Evolutionary conservation across 305 asterid genomes (phyloP).

Genomic region (Plantago rigida): DNA sequence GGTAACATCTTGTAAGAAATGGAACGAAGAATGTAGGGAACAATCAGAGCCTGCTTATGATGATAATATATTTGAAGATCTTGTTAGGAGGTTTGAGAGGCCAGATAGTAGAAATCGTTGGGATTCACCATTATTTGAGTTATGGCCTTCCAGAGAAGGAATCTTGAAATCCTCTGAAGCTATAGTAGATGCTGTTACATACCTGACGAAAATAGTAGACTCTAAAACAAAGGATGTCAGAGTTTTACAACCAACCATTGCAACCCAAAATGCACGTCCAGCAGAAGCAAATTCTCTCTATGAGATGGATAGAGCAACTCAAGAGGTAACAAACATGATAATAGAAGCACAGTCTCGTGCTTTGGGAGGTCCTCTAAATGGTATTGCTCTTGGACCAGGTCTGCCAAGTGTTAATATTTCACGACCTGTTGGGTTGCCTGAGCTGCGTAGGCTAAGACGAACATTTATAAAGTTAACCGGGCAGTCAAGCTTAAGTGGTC

Average conservation of each 20-base stretch:
- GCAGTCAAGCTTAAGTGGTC: conserved; percentile 90
- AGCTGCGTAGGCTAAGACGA: conserved; percentile 69
- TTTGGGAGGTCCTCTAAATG: conserved; percentile 57
- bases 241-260: conserved; percentile 83
- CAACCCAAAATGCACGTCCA: conserved; percentile 60
- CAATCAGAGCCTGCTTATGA: conserved; percentile 43
- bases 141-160: conserved; percentile 63
- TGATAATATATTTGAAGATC: conserved; percentile 64
- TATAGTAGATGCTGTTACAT: conserved; percentile 54
- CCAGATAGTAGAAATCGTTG: conserved; percentile 85
- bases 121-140: conserved; percentile 90
- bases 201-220: conserved; percentile 73
- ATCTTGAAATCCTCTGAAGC: conserved; percentile 54
- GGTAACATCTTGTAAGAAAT: conserved; percentile 46
- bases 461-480: conserved; percentile 80
- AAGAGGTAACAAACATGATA: conserved; percentile 59
- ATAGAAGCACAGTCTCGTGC: conserved; percentile 79
- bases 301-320: conserved; percentile 85
- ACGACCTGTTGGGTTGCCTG: conserved; percentile 70
- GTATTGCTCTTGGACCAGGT: conserved; percentile 54
- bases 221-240: conserved; percentile 70
- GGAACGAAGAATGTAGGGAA: conserved; percentile 65
- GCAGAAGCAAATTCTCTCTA: conserved; percentile 73
- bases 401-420: conserved; percentile 58
- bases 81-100: conserved; percentile 76